Conservation (phyloP, 805 yeast species). For the Allodekkera sacchari region DNA sequence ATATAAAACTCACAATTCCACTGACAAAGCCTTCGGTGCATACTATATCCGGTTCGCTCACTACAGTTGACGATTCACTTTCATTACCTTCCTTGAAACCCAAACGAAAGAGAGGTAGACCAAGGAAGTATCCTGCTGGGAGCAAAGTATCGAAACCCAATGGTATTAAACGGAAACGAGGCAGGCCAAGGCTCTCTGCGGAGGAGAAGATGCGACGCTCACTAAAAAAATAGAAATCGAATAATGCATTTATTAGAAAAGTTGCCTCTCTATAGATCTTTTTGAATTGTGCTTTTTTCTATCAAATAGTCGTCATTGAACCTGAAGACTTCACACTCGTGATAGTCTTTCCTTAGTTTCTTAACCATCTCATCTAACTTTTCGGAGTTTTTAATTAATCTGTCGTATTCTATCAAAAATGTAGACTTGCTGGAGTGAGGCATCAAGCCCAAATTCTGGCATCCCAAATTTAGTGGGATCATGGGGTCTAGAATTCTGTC, state of each 20-base stretch:
- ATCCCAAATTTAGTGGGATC: slow-evolving; percentile 11
- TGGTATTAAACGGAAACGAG: slow-evolving; percentile 17
- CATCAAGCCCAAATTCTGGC: slow-evolving; percentile 9
- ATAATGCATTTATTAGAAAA: background rate
- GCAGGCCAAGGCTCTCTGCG: slow-evolving; percentile 23
- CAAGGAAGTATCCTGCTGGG: slow-evolving; percentile 1
- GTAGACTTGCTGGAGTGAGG: slow-evolving; percentile 17
- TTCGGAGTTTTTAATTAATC: slow-evolving; percentile 1
- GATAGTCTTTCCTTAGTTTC: background rate
- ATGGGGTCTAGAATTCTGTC: slow-evolving; percentile 16
- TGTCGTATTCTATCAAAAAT: slow-evolving; percentile 13
- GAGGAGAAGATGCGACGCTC: slow-evolving; percentile 14
- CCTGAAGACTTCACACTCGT: background rate
- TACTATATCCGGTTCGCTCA: too few relatives aligned
- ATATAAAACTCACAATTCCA: too few relatives aligned
- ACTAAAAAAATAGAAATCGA: slow-evolving; percentile 5
- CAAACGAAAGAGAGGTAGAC: slow-evolving; percentile 2
- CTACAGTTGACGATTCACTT: too few relatives aligned
- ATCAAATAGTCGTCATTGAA: slow-evolving; percentile 1
- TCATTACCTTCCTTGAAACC: too few relatives aligned
- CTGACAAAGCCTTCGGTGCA: too few relatives aligned
- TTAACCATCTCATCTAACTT: background rate
- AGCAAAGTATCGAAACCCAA: background rate
- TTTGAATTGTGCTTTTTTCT: too few relatives aligned
- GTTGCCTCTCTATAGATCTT: background rate